A percentile compares a stretch with the other conserved stretches of the same genome.
These are phyloP conservation scores for Exophiala sp. DNA, from an alignment of 2,329 filamentous ascomycete species.

Conservation along the genomic window DNA sequence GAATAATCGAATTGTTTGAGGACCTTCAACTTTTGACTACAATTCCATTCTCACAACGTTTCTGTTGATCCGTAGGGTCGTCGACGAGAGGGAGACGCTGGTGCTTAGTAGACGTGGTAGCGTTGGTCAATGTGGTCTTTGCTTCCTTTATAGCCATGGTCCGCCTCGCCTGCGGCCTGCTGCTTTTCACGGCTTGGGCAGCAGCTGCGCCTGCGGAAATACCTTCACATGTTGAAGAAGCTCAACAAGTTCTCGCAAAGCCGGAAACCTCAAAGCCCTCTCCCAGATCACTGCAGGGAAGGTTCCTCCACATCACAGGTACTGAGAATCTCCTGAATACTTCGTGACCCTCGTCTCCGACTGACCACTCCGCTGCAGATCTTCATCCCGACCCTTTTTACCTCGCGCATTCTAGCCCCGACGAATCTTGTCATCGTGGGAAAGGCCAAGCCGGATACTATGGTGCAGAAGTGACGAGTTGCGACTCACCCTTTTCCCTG, in stretches of 20 bases:
- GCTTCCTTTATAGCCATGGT: conserved; percentile 17
- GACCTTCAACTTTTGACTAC: not conserved
- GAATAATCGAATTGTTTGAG: not conserved
- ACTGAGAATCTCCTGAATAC: too few species aligned
- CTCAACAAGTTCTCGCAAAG: conserved; percentile 10
- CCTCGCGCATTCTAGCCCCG: conserved; percentile 62
- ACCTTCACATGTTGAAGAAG: not conserved
- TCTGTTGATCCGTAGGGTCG: not conserved
- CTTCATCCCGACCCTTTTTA: conserved; percentile 89
- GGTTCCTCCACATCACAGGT: conserved; percentile 88
- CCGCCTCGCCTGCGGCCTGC: conserved; percentile 20
- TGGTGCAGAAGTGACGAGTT: conserved; percentile 80
- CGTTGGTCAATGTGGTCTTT: conserved; percentile 3
- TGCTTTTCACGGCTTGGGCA: conserved; percentile 25
- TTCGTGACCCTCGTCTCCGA: not conserved
- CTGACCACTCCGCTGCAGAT: conserved; percentile 51
- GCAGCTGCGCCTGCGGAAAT: conserved; percentile 19
- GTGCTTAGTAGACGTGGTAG: not conserved
- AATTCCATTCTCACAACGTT: not conserved
- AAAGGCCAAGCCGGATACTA: conserved; percentile 62
- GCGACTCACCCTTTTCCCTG: conserved; percentile 75
- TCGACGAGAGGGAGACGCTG: not conserved
- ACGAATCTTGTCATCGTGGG: conserved; percentile 73
- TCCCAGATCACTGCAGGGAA: conserved; percentile 53
- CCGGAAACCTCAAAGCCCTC: conserved; percentile 7